Evolutionary conservation across 2,329 filamentous ascomycete species (phyloP).

Genomic region (Aspergillus sojae): DNA sequence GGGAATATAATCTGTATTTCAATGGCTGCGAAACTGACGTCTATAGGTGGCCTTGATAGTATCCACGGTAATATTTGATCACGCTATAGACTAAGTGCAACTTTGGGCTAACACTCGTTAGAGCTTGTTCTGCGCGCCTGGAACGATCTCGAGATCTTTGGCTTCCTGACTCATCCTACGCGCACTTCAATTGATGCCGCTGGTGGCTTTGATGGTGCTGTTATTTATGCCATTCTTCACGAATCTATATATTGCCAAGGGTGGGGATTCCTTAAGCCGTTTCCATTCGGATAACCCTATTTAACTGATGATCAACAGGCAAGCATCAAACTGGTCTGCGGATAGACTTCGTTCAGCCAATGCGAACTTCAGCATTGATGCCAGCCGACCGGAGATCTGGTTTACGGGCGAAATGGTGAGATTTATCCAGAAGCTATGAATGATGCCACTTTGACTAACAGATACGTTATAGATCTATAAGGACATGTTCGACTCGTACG

Average conservation of each 20-base stretch:
- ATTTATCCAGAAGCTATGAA: not conserved
- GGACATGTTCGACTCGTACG: constrained; percentile 79
- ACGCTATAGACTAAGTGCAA: constrained; percentile 1
- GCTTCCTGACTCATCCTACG: constrained; percentile 72
- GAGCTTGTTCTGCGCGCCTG: constrained; percentile 70
- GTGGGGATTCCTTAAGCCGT: constrained; percentile 30
- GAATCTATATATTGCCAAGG: constrained; percentile 84
- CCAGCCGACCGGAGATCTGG: constrained; percentile 59
- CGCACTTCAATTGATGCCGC: constrained; percentile 69
- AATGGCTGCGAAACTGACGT: constrained; percentile 13
- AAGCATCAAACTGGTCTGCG: constrained; percentile 74
- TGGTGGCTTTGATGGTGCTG: constrained; percentile 71
- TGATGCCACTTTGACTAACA: not conserved
- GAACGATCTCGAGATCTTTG: constrained; percentile 74
- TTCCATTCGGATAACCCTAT: not conserved
- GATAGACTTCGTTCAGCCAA: constrained; percentile 45
- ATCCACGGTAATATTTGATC: constrained; percentile 61
- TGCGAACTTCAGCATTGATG: constrained; percentile 51
- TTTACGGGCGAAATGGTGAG: constrained; percentile 86
- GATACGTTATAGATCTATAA: constrained; percentile 64
- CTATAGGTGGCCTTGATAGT: constrained; percentile 65
- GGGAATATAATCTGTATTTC: constrained; percentile 10
- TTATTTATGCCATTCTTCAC: constrained; percentile 85
- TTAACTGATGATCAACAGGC: constrained; percentile 37
- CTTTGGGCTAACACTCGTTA: constrained; percentile 20